Evolutionary conservation across 495 filamentous ascomycete species (phyloP).

Genomic region (Tuber borchii): DNA sequence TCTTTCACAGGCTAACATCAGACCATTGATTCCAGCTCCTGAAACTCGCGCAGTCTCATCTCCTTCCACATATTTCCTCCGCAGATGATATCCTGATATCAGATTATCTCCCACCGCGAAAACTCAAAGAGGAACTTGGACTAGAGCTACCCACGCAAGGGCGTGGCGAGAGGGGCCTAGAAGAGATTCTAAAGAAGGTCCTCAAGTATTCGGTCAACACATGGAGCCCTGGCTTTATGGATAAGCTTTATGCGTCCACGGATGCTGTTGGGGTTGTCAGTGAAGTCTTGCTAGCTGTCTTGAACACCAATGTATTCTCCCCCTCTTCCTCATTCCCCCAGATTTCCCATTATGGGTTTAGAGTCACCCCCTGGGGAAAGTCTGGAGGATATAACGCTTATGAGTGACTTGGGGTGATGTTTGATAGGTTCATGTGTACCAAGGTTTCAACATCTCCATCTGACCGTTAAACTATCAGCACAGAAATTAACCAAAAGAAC

Average conservation of each 20-base stretch:
- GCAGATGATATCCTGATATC: constrained; percentile 48
- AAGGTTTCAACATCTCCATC: constrained; percentile 32
- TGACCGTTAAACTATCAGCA: neutral
- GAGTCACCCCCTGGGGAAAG: neutral
- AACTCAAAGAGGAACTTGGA: constrained; percentile 59
- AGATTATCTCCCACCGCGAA: constrained; percentile 62
- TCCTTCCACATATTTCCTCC: constrained; percentile 38
- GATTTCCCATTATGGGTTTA: neutral
- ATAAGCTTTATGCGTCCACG: constrained; percentile 82
- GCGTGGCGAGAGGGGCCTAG: constrained; percentile 63
- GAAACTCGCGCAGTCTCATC: constrained; percentile 32
- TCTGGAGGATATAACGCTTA: neutral
- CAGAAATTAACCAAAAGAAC: constrained; percentile 35
- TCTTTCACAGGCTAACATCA: neutral
- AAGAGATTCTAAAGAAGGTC: constrained; percentile 58
- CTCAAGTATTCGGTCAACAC: constrained; percentile 86
- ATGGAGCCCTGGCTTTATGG: constrained; percentile 91
- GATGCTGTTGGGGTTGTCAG: constrained; percentile 76
- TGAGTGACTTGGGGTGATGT: neutral
- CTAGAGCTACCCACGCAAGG: constrained; percentile 60
- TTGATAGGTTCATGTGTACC: constrained; percentile 40
- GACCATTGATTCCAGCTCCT: constrained; percentile 29
- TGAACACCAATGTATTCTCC: constrained; percentile 72
- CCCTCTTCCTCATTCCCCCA: neutral
- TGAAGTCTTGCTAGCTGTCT: constrained; percentile 69